These are phyloP conservation scores for Pulveroboletus sp. DNA, from an alignment of 768 basidiomycete genomes.

Conservation along the genomic window DNA sequence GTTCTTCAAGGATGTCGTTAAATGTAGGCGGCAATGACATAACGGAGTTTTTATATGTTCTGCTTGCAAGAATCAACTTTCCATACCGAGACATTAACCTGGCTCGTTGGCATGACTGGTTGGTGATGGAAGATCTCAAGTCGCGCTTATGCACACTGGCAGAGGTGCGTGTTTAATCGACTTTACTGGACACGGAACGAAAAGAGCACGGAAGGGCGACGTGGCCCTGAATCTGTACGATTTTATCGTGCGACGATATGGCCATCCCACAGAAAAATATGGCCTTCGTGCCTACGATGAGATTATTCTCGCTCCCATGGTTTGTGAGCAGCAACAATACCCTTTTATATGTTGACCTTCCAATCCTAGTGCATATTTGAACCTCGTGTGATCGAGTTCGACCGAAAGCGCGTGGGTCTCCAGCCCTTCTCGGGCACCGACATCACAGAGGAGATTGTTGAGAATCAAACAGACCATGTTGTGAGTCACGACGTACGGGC, in stretches of 20 bases:
- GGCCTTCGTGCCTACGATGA: constrained; percentile 91
- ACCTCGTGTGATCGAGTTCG: constrained; percentile 88
- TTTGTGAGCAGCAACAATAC: constrained; percentile 32
- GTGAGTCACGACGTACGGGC: constrained; percentile 30
- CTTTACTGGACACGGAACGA: constrained; percentile 2
- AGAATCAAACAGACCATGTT: constrained; percentile 48
- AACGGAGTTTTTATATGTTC: constrained; percentile 78
- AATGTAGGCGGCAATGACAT: constrained; percentile 94
- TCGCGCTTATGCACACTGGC: constrained; percentile 76
- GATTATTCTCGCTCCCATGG: constrained; percentile 91
- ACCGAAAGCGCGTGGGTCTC: constrained; percentile 57
- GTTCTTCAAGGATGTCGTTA: constrained; percentile 56
- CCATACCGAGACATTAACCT: constrained; percentile 86
- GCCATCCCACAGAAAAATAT: constrained; percentile 78
- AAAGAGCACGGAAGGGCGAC: constrained; percentile 53
- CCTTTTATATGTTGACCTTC: not conserved
- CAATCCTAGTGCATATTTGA: constrained; percentile 78
- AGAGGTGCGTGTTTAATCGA: constrained; percentile 54
- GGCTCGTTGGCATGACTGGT: constrained; percentile 77
- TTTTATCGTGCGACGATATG: constrained; percentile 78
- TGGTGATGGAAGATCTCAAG: constrained; percentile 89
- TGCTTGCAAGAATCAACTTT: constrained; percentile 76
- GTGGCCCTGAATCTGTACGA: constrained; percentile 89
- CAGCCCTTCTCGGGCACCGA: constrained; percentile 48
- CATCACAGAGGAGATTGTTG: constrained; percentile 73